These are phyloP conservation scores for Boletus semigastroideus DNA, from an alignment of 1,284 basidiomycete species.

Conservation along the genomic window DNA sequence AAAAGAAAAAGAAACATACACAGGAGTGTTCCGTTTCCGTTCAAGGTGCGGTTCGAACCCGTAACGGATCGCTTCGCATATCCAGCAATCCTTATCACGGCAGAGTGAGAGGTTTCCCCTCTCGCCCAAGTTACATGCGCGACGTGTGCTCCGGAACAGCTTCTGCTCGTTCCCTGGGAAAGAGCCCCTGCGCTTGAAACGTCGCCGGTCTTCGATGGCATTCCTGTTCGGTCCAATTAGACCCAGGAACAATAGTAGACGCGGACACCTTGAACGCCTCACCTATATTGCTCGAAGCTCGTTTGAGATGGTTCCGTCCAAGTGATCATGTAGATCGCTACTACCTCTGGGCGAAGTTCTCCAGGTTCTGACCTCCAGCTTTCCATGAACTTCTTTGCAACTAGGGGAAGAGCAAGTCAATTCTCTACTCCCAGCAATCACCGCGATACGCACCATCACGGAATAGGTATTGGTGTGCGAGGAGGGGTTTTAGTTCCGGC, in stretches of 20 bases:
- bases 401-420: constrained; percentile 2
- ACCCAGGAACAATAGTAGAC: neutral
- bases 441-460: constrained; percentile 2
- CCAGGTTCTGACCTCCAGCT: constrained; percentile 7
- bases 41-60: constrained; percentile 24
- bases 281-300: constrained; percentile 25
- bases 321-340: constrained; percentile 21
- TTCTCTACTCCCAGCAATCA: too few species aligned
- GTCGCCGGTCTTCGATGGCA: constrained; percentile 13
- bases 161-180: constrained; percentile 26
- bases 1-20: constrained; percentile 14
- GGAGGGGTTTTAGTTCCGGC: constrained; percentile 18
- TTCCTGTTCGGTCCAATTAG: constrained; percentile 10
- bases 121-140: constrained; percentile 25
- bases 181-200: constrained; percentile 3
- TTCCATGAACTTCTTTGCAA: constrained; percentile 10
- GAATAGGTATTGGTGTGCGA: constrained; percentile 8
- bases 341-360: constrained; percentile 11
- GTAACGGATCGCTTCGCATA: constrained; percentile 22
- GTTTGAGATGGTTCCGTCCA: constrained; percentile 14
- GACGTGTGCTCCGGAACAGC: constrained; percentile 21
- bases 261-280: neutral
- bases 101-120: constrained; percentile 19
- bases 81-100: constrained; percentile 6
- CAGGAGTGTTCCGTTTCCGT: constrained; percentile 15